These are phyloP conservation scores for Amaranthus hypochondriacus DNA, from an alignment of 148 eudicot genomes.

Conservation along the genomic window DNA sequence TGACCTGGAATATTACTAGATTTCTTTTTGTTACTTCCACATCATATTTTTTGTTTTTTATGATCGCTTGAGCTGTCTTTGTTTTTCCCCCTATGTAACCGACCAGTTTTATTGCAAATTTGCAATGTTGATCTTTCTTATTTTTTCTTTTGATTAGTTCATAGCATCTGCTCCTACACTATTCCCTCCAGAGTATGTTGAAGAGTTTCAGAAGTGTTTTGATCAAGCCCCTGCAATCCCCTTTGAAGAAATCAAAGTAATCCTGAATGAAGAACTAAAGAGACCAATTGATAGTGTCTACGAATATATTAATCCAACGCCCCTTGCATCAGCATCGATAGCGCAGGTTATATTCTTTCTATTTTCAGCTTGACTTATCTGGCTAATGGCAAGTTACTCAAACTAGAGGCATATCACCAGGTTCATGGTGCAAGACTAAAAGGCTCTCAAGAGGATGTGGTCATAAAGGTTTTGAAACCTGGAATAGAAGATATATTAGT, in stretches of 20 bases:
- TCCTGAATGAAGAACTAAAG: slow-evolving; percentile 69
- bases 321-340: slow-evolving; percentile 96
- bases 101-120: neutral
- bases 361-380: slow-evolving; percentile 10
- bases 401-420: slow-evolving; percentile 34
- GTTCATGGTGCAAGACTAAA: slow-evolving; percentile 90
- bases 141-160: slow-evolving; percentile 43
- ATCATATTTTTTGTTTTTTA: neutral
- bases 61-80: neutral
- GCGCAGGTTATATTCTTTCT: slow-evolving; percentile 64
- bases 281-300: slow-evolving; percentile 80
- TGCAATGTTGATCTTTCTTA: slow-evolving; percentile 14
- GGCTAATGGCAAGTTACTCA: slow-evolving; percentile 12
- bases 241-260: slow-evolving; percentile 72
- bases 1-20: neutral
- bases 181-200: slow-evolving; percentile 91
- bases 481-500: slow-evolving; percentile 91
- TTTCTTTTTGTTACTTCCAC: neutral
- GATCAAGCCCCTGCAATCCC: slow-evolving; percentile 87
- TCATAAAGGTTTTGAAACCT: slow-evolving; percentile 94
- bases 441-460: slow-evolving; percentile 86
- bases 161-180: slow-evolving; percentile 94
- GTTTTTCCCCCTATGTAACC: neutral
- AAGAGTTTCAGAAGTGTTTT: slow-evolving; percentile 93
- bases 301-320: slow-evolving; percentile 92